phyloP scores from a whole-genome alignment of 2,329 filamentous ascomycete genomes.

The Paraphoma chrysanthemicola region DNA sequence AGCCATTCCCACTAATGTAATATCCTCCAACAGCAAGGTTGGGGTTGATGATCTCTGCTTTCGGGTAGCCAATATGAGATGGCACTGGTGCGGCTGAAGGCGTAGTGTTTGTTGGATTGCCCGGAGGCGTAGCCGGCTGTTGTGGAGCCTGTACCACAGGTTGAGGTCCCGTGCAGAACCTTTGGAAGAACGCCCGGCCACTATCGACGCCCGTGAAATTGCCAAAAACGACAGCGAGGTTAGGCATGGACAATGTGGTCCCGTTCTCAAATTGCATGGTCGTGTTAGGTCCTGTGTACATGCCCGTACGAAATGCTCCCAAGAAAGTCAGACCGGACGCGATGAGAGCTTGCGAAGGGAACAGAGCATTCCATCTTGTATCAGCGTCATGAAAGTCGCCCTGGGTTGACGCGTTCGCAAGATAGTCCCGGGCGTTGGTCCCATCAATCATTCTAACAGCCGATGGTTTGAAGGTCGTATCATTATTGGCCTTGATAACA shows the following conservation, averaged over 20 bases:
- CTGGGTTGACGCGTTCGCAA: slow-evolving; percentile 40
- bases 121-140: slow-evolving; percentile 15
- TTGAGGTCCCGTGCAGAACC: slow-evolving; percentile 44
- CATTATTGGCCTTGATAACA: slow-evolving; percentile 29
- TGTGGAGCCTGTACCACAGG: slow-evolving; percentile 15
- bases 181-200: slow-evolving; percentile 50
- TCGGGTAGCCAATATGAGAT: slow-evolving; percentile 47
- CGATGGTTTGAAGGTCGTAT: slow-evolving; percentile 42
- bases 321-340: slow-evolving; percentile 35
- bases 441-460: slow-evolving; percentile 49
- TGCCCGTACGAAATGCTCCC: slow-evolving; percentile 38
- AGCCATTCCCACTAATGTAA: slow-evolving; percentile 49
- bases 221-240: slow-evolving; percentile 37
- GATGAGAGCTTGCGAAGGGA: slow-evolving; percentile 43
- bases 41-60: slow-evolving; percentile 44
- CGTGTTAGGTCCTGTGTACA: slow-evolving; percentile 43
- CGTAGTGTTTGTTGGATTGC: slow-evolving; percentile 19
- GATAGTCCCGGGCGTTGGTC: slow-evolving; percentile 38
- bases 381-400: slow-evolving; percentile 49
- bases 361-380: slow-evolving; percentile 50
- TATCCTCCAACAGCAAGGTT: slow-evolving; percentile 54
- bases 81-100: slow-evolving; percentile 32
- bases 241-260: slow-evolving; percentile 37
- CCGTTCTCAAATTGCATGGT: slow-evolving; percentile 47
- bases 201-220: slow-evolving; percentile 47